Evolutionary conservation across 345 rosid species (phyloP).

Genomic region (Trapa bicornis): DNA sequence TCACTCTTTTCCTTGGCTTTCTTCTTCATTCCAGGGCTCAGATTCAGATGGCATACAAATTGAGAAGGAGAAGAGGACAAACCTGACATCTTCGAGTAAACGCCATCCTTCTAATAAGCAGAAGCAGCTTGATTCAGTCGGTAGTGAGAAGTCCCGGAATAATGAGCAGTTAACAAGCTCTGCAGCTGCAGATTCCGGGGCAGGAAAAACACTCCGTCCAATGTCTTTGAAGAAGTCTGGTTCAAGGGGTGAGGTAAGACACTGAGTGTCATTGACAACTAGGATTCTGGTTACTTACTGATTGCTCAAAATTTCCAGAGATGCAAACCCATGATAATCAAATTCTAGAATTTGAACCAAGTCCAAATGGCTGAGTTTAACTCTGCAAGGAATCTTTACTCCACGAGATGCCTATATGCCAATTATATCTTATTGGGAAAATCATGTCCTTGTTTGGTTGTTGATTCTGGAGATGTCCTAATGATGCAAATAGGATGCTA

Average conservation of each 20-base stretch:
- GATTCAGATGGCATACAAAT: constrained; percentile 21
- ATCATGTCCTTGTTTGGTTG: neutral
- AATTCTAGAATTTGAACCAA: neutral
- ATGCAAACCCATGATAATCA: neutral
- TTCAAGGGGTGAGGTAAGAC: constrained; percentile 58
- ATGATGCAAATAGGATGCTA: neutral
- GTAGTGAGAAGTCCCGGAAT: constrained; percentile 23
- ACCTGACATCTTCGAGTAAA: constrained; percentile 21
- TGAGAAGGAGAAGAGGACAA: constrained; percentile 28
- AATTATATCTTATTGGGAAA: neutral
- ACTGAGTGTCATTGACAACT: constrained; percentile 3
- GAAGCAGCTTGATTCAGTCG: constrained; percentile 24
- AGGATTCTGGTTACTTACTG: neutral
- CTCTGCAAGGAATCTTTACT: neutral
- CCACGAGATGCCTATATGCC: neutral
- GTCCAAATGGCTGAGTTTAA: neutral
- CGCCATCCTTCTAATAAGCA: constrained; percentile 17
- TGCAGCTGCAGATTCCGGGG: constrained; percentile 8
- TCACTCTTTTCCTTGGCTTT: neutral
- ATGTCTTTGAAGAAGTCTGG: constrained; percentile 44
- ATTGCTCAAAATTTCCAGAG: neutral
- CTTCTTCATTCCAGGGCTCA: constrained; percentile 23
- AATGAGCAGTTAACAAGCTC: constrained; percentile 11
- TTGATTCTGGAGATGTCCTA: neutral
- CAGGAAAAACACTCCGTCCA: constrained; percentile 13